Conservation (phyloP, 805 yeast genomes). For the Wickerhamiella kurtzmanii region DNA sequence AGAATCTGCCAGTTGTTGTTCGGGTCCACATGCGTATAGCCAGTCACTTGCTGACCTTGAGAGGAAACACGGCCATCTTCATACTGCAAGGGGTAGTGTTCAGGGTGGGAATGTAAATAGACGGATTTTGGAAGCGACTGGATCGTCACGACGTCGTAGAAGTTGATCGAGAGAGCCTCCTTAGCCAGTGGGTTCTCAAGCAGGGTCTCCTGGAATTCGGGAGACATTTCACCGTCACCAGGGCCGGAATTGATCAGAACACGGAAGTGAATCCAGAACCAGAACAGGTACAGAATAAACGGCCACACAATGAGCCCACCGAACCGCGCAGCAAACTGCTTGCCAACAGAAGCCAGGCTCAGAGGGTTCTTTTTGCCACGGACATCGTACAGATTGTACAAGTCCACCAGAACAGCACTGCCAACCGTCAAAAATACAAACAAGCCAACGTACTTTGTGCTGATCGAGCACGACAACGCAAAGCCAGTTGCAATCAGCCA, state of each 20-base stretch:
- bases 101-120: constrained; percentile 77
- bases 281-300: constrained; percentile 46
- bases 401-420: constrained; percentile 70
- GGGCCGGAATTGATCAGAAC: constrained; percentile 72
- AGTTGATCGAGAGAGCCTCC: constrained; percentile 56
- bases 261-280: constrained; percentile 71
- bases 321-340: constrained; percentile 65
- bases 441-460: constrained; percentile 94
- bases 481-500: constrained; percentile 81
- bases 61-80: constrained; percentile 95
- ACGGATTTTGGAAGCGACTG: constrained; percentile 49
- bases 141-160: constrained; percentile 49
- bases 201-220: constrained; percentile 79
- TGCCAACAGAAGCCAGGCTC: constrained; percentile 21
- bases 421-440: constrained; percentile 84
- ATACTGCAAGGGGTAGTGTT: constrained; percentile 77
- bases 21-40: constrained; percentile 76
- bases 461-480: constrained; percentile 75
- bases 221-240: constrained; percentile 84
- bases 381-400: constrained; percentile 42
- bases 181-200: constrained; percentile 48
- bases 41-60: constrained; percentile 85
- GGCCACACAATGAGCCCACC: constrained; percentile 60
- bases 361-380: constrained; percentile 41
- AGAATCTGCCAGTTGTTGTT: constrained; percentile 60